Evolutionary conservation across 1,284 basidiomycete genomes (phyloP).

Genomic region (Ceratobasidium papillatum): DNA sequence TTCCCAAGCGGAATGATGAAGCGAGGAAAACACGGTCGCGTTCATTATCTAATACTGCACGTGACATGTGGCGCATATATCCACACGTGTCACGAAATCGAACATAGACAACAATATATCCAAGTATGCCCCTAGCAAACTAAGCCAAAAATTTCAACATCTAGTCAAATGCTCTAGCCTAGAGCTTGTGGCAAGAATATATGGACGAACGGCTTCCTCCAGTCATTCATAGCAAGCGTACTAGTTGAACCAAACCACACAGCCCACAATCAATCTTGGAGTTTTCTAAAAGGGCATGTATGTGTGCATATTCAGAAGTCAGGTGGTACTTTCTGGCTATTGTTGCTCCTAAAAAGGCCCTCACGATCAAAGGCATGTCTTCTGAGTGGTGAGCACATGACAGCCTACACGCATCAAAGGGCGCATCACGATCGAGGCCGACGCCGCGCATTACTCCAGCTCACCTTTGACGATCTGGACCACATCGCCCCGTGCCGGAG

Average conservation of each 20-base stretch:
- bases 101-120: too few relatives aligned
- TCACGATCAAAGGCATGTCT: not conserved
- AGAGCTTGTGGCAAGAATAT: too few relatives aligned
- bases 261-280: too few relatives aligned
- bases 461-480: not conserved
- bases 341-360: not conserved
- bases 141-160: too few relatives aligned
- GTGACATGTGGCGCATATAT: not conserved
- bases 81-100: not conserved
- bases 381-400: constrained; percentile 2
- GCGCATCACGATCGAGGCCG: constrained; percentile 12
- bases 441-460: not conserved
- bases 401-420: not conserved
- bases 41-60: constrained; percentile 26
- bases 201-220: too few relatives aligned
- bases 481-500: not conserved
- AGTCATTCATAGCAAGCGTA: too few relatives aligned
- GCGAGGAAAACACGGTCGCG: constrained; percentile 27
- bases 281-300: too few relatives aligned
- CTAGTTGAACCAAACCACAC: too few relatives aligned
- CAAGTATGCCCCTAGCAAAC: too few relatives aligned
- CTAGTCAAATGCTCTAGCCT: too few relatives aligned
- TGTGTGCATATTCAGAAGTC: not conserved
- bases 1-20: constrained; percentile 1
- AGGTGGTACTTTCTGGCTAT: not conserved